These are phyloP conservation scores for Trichoderma guizhouense DNA, from an alignment of 2,329 filamentous ascomycete genomes.

Conservation along the genomic window DNA sequence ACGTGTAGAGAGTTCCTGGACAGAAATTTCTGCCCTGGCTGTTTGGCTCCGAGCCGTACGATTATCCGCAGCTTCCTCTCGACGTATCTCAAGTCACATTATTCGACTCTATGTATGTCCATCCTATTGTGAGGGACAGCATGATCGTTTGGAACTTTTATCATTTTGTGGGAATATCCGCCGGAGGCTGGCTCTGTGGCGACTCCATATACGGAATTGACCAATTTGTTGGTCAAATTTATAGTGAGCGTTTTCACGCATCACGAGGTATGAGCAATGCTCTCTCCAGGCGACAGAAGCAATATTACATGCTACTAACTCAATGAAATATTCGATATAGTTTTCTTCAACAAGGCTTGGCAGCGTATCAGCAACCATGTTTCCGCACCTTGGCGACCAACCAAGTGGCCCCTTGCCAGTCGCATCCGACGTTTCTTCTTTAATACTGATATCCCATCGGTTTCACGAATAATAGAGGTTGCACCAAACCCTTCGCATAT, in stretches of 20 bases:
- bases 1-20: slow-evolving; percentile 15
- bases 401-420: slow-evolving; percentile 25
- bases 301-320: background rate
- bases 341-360: slow-evolving; percentile 36
- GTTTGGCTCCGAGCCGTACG: slow-evolving; percentile 20
- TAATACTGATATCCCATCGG: slow-evolving; percentile 28
- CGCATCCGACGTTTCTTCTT: slow-evolving; percentile 34
- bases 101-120: slow-evolving; percentile 43
- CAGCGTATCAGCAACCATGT: slow-evolving; percentile 35
- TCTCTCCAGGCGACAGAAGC: background rate
- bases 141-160: slow-evolving; percentile 39
- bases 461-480: slow-evolving; percentile 32
- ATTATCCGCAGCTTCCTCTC: slow-evolving; percentile 25
- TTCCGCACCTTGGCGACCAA: slow-evolving; percentile 32
- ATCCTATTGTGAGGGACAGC: slow-evolving; percentile 35
- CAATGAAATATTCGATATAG: slow-evolving; percentile 18
- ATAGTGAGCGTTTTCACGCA: slow-evolving; percentile 26
- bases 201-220: slow-evolving; percentile 24
- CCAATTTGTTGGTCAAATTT: slow-evolving; percentile 26
- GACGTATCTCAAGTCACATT: slow-evolving; percentile 38
- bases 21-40: slow-evolving; percentile 24
- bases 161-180: slow-evolving; percentile 28
- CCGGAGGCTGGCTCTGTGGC: slow-evolving; percentile 24
- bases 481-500: slow-evolving; percentile 36
- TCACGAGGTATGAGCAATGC: slow-evolving; percentile 24